Evolutionary conservation across 495 filamentous ascomycete genomes (phyloP).

Genomic region (Aspergillus haitiensis): DNA sequence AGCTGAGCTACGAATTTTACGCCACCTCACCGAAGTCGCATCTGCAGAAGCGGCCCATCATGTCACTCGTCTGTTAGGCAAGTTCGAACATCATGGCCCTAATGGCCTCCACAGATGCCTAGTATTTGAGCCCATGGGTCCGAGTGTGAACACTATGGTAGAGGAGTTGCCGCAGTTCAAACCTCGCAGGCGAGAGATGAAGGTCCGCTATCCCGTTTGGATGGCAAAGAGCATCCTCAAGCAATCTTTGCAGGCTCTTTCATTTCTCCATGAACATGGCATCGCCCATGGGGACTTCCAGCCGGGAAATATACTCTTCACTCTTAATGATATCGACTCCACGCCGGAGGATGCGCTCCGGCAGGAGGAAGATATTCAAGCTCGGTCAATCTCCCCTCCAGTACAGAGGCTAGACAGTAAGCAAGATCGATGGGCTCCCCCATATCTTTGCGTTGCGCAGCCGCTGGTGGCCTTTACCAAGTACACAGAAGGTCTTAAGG

Average conservation of each 20-base stretch:
- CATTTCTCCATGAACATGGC: slow-evolving; percentile 43
- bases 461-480: slow-evolving; percentile 26
- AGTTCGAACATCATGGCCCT: slow-evolving; percentile 46
- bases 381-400: slow-evolving; percentile 29
- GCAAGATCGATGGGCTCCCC: slow-evolving; percentile 38
- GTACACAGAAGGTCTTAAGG: slow-evolving; percentile 28
- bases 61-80: slow-evolving; percentile 40
- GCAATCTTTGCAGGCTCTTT: slow-evolving; percentile 42
- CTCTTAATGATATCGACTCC: slow-evolving; percentile 26
- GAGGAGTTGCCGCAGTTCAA: slow-evolving; percentile 36
- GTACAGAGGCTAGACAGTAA: slow-evolving; percentile 37
- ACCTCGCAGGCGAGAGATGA: slow-evolving; percentile 26
- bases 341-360: slow-evolving; percentile 20
- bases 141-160: slow-evolving; percentile 37
- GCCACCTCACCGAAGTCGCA: slow-evolving; percentile 8
- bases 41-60: slow-evolving; percentile 24
- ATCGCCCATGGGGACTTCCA: slow-evolving; percentile 49
- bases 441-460: slow-evolving; percentile 37
- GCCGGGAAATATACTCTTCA: slow-evolving; percentile 46
- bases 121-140: slow-evolving; percentile 51
- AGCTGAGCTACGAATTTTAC: slow-evolving; percentile 29
- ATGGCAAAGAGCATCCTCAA: slow-evolving; percentile 44
- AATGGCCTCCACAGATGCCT: slow-evolving; percentile 53
- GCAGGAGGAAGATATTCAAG: slow-evolving; percentile 26
- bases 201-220: slow-evolving; percentile 34